These are phyloP conservation scores for Mortierella polycephala DNA, from an alignment of 371 early-diverging fungal species.

Conservation along the genomic window DNA sequence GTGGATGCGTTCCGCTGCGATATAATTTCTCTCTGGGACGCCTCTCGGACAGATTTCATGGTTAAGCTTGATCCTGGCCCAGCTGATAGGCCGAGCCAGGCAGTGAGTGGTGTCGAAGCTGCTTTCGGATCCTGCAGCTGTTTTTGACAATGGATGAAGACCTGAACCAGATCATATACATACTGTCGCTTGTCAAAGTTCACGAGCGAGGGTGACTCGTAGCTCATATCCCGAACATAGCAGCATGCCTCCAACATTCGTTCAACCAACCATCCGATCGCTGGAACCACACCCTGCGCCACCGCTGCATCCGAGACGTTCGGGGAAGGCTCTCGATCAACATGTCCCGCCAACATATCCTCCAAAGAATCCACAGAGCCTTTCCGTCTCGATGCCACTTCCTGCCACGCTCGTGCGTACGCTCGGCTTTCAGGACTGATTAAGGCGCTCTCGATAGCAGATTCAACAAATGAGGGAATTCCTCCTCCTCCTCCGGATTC, in stretches of 20 bases:
- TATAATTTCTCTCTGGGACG: slow-evolving; percentile 21
- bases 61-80: slow-evolving; percentile 22
- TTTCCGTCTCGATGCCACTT: slow-evolving; percentile 63
- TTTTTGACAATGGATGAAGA: slow-evolving; percentile 57
- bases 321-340: background rate
- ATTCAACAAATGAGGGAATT: slow-evolving; percentile 84
- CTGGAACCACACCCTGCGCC: slow-evolving; percentile 52
- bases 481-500: slow-evolving; percentile 13
- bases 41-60: slow-evolving; percentile 30
- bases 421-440: slow-evolving; percentile 82
- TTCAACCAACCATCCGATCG: slow-evolving; percentile 68
- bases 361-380: slow-evolving; percentile 73
- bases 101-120: slow-evolving; percentile 24
- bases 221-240: slow-evolving; percentile 59
- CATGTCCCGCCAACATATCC: slow-evolving; percentile 53
- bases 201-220: slow-evolving; percentile 60
- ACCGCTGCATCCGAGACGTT: background rate
- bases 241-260: slow-evolving; percentile 61
- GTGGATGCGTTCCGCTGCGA: slow-evolving; percentile 9
- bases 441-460: slow-evolving; percentile 78
- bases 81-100: slow-evolving; percentile 41
- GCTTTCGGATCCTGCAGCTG: slow-evolving; percentile 19
- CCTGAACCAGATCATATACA: slow-evolving; percentile 69
- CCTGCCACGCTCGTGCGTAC: slow-evolving; percentile 77
- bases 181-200: slow-evolving; percentile 81